Evolutionary conservation across 169 alveolate genomes (phyloP).

Genomic region (Perkinsus olseni): DNA sequence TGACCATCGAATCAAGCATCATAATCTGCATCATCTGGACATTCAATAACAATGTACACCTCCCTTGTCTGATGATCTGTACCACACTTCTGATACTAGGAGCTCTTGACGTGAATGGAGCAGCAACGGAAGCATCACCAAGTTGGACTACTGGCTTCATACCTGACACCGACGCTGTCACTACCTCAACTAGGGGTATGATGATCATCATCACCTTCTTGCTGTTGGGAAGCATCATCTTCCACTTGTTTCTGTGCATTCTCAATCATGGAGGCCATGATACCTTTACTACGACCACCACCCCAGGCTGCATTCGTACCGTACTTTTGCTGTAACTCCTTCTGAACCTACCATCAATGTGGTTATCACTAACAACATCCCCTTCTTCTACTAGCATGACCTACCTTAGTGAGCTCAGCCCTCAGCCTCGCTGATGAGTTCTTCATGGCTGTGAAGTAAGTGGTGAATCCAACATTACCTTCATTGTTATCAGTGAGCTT

Average conservation of each 20-base stretch:
- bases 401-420: not conserved
- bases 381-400: not conserved
- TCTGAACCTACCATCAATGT: not conserved
- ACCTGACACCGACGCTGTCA: not conserved
- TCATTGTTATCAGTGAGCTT: not conserved
- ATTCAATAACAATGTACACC: constrained; percentile 63
- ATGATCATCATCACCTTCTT: not conserved
- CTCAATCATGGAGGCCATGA: not conserved
- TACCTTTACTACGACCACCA: not conserved
- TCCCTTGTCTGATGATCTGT: constrained; percentile 58
- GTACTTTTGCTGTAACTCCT: not conserved
- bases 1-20: not conserved
- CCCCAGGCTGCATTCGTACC: not conserved
- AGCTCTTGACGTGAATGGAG: constrained; percentile 63
- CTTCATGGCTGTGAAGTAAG: not conserved
- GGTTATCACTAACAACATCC: not conserved
- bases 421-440: not conserved
- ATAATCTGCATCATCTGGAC: constrained; percentile 38
- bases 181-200: not conserved
- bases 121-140: constrained; percentile 75
- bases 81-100: constrained; percentile 50
- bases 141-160: constrained; percentile 20
- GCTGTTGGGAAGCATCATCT: not conserved
- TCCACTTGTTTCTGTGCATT: not conserved
- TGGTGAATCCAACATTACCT: not conserved